These are phyloP conservation scores for Fusarium mangiferae DNA, from an alignment of 2,329 filamentous ascomycete genomes.

Conservation along the genomic window DNA sequence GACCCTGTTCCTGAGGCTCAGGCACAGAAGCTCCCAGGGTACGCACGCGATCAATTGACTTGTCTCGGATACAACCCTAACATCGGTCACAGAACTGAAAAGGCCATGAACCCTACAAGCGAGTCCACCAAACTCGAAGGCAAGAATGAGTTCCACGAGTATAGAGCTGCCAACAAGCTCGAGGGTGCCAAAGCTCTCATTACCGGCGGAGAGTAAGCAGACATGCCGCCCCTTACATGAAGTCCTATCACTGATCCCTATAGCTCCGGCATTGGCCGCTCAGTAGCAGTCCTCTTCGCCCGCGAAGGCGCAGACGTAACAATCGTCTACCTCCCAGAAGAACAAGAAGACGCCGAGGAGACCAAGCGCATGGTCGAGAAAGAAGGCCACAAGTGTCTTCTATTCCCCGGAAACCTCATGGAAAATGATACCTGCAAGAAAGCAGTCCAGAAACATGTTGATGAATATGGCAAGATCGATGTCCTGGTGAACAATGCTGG, in stretches of 20 bases:
- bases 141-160: conserved; percentile 51
- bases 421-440: conserved; percentile 60
- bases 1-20: conserved; percentile 49
- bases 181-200: conserved; percentile 62
- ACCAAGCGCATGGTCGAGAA: conserved; percentile 64
- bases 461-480: conserved; percentile 57
- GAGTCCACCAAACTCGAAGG: conserved; percentile 55
- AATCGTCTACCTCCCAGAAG: conserved; percentile 65
- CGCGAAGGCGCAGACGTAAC: conserved; percentile 67
- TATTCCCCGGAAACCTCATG: conserved; percentile 61
- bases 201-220: conserved; percentile 64
- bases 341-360: conserved; percentile 65
- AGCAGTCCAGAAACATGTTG: conserved; percentile 63
- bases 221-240: rapidly evolving
- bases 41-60: background rate
- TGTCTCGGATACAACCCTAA: rapidly evolving
- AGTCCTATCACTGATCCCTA: rapidly evolving
- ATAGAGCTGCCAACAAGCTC: conserved; percentile 59
- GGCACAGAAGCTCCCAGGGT: conserved; percentile 53
- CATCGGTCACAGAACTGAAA: conserved; percentile 45
- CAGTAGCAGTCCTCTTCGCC: conserved; percentile 65
- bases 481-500: conserved; percentile 69
- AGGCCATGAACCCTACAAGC: conserved; percentile 52
- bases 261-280: conserved; percentile 65
- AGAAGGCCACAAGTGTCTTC: conserved; percentile 58